Evolutionary conservation across 768 basidiomycete species (phyloP).

Genomic region (Leucocoprinus sp.): DNA sequence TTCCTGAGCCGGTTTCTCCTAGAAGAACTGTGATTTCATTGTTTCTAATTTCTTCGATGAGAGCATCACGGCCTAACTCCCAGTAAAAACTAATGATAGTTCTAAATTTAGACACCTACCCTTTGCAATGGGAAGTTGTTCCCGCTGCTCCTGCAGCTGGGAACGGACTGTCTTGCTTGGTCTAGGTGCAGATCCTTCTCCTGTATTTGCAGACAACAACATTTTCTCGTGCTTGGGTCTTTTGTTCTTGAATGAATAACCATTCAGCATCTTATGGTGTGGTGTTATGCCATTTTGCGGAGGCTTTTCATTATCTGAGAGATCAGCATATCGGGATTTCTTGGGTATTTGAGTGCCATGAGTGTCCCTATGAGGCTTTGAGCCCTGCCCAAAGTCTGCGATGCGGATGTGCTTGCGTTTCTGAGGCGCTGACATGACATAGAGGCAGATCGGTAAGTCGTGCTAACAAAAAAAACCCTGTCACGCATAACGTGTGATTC

Average conservation of each 20-base stretch:
- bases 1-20: constrained; percentile 97
- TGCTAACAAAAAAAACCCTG: constrained; percentile 1
- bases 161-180: constrained; percentile 18
- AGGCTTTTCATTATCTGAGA: constrained; percentile 31
- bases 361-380: background rate
- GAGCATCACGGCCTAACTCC: constrained; percentile 58
- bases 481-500: constrained; percentile 16
- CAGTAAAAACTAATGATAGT: background rate
- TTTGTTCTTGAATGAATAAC: constrained; percentile 23
- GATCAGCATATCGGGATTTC: constrained; percentile 26
- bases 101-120: constrained; percentile 34
- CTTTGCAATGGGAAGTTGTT: constrained; percentile 69
- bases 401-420: constrained; percentile 7
- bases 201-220: background rate
- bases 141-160: constrained; percentile 55
- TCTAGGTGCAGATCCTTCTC: constrained; percentile 12
- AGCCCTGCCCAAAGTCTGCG: constrained; percentile 7
- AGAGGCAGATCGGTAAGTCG: constrained; percentile 8
- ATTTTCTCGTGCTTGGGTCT: constrained; percentile 18
- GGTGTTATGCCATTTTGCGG: constrained; percentile 17
- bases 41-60: constrained; percentile 62
- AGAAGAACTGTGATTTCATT: constrained; percentile 86
- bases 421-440: constrained; percentile 11
- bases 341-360: constrained; percentile 15
- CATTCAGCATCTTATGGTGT: constrained; percentile 15